These are phyloP conservation scores for Poa annua DNA, from an alignment of 176 grass and related monocot genomes.

Conservation along the genomic window DNA sequence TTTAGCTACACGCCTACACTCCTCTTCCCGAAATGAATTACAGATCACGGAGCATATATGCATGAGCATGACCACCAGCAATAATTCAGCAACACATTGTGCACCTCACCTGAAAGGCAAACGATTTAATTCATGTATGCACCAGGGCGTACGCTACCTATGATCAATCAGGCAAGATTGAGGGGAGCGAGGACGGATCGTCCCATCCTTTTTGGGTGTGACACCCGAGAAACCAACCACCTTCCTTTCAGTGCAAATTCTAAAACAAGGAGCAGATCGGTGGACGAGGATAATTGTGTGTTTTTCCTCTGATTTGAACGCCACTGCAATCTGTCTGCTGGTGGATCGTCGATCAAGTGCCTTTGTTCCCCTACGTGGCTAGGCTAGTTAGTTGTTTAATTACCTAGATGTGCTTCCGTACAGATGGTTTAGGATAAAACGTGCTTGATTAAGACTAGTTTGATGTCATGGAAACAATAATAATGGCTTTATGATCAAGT, in stretches of 20 bases:
- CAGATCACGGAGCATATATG: slow-evolving; percentile 38
- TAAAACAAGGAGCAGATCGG: slow-evolving; percentile 6
- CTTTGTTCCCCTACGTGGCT: slow-evolving; percentile 17
- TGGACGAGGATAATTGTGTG: slow-evolving; percentile 39
- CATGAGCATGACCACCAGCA: neutral
- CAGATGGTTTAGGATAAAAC: neutral
- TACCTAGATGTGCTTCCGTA: slow-evolving; percentile 16
- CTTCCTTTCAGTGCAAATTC: slow-evolving; percentile 50
- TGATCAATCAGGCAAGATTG: slow-evolving; percentile 41
- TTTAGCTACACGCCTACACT: slow-evolving; percentile 15
- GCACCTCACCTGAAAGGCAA: neutral
- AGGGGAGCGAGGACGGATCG: slow-evolving; percentile 36
- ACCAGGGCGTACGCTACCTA: neutral
- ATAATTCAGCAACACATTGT: slow-evolving; percentile 22
- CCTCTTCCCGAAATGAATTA: slow-evolving; percentile 8
- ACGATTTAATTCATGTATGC: slow-evolving; percentile 17
- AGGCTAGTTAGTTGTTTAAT: neutral
- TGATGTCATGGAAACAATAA: slow-evolving; percentile 7
- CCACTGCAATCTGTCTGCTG: slow-evolving; percentile 59
- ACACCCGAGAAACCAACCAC: slow-evolving; percentile 55
- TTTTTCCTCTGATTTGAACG: slow-evolving; percentile 54
- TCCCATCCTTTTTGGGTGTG: slow-evolving; percentile 36
- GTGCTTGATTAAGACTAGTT: neutral
- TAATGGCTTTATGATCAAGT: slow-evolving; percentile 23
- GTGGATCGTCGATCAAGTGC: slow-evolving; percentile 31